Percentiles rank a stretch among this genome's conserved stretches.
phyloP scores from a whole-genome alignment of 2,329 filamentous ascomycete species.

The Ophiostoma piceae region DNA sequence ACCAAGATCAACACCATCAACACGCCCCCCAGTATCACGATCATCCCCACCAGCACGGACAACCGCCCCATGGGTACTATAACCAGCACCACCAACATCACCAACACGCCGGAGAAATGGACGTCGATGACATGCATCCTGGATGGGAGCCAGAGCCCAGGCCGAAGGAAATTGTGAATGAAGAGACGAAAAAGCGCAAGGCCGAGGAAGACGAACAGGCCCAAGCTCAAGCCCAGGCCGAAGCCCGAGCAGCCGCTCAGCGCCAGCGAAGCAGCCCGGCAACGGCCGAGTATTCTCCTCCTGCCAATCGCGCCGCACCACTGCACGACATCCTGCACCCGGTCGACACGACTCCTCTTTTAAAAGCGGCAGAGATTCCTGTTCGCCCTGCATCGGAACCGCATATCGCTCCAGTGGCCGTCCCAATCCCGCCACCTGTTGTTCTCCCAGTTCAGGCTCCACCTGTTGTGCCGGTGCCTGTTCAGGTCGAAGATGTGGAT shows the following conservation, averaged over 20 bases:
- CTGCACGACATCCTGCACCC: constrained; percentile 22
- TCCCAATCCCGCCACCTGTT: not conserved
- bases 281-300: not conserved
- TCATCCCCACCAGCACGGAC: not conserved
- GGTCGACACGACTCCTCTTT: constrained; percentile 9
- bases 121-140: not conserved
- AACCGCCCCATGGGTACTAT: not conserved
- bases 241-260: not conserved
- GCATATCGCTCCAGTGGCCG: not conserved
- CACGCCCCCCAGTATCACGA: not conserved
- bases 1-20: not conserved
- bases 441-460: not conserved
- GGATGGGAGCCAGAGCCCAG: constrained; percentile 4
- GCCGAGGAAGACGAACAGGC: not conserved
- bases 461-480: not conserved
- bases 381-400: not conserved
- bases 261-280: not conserved
- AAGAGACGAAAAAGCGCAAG: not conserved
- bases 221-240: not conserved
- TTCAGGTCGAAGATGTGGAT: not conserved
- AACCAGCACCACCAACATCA: not conserved
- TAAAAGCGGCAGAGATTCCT: not conserved
- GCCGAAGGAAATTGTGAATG: not conserved
- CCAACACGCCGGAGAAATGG: not conserved
- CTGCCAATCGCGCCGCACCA: constrained; percentile 12